phyloP scores from a whole-genome alignment of 495 filamentous ascomycete species.

The Cercophora sp. region DNA sequence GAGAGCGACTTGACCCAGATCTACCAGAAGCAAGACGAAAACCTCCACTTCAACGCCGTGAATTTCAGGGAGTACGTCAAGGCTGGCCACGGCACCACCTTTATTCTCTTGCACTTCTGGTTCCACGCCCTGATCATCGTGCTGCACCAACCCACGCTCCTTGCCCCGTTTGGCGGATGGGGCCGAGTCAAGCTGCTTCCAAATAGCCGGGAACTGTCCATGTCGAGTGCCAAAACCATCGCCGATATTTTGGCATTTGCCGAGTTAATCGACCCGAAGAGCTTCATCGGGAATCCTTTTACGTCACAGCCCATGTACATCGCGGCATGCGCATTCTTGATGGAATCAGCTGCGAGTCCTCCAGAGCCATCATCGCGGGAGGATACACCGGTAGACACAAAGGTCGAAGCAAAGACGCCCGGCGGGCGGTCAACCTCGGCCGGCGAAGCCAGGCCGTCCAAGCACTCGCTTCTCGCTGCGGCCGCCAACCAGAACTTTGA shows the following conservation, averaged over 20 bases:
- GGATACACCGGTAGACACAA: conserved; percentile 33
- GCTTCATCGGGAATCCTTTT: conserved; percentile 80
- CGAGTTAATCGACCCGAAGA: conserved; percentile 72
- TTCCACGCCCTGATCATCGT: conserved; percentile 83
- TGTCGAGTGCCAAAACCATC: conserved; percentile 86
- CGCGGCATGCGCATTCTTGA: conserved; percentile 79
- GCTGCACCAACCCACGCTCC: conserved; percentile 73
- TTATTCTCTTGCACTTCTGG: conserved; percentile 87
- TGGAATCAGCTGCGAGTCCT: conserved; percentile 65
- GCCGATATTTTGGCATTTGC: conserved; percentile 79
- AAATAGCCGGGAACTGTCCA: conserved; percentile 74
- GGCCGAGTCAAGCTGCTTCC: conserved; percentile 61
- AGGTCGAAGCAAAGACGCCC: conserved; percentile 12
- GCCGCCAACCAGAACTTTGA: conserved; percentile 78
- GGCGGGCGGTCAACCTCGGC: conserved; percentile 9
- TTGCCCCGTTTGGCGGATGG: conserved; percentile 68
- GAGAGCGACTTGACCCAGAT: conserved; percentile 75
- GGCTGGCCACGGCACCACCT: conserved; percentile 73
- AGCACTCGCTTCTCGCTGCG: conserved; percentile 68
- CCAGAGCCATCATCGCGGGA: conserved; percentile 55
- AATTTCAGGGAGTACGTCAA: conserved; percentile 77
- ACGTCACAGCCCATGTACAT: conserved; percentile 89
- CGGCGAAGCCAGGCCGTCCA: conserved; percentile 52
- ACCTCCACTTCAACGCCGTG: conserved; percentile 71
- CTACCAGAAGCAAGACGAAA: conserved; percentile 67